Base-by-base conservation (phyloP, 1,284 basidiomycete genomes). In the Austropuccinia psidii region DNA sequence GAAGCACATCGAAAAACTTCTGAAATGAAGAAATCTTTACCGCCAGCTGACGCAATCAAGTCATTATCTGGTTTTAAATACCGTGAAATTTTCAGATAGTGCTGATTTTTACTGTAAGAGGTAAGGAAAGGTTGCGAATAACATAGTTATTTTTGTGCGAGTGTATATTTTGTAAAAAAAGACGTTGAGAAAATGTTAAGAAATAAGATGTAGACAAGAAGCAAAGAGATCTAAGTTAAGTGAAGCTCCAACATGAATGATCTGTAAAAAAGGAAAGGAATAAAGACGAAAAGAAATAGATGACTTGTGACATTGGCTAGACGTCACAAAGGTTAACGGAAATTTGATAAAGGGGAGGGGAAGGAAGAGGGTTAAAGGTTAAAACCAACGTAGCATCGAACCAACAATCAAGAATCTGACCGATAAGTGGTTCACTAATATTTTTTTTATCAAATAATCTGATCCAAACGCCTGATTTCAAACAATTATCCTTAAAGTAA, bases 1-100 rank as follows among this genome's bases (percentile, higher is more conserved):
- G 43, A 47, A 6, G 61, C 61, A 9, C 27, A 64, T 49, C 61
- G 37, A 43, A 64, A 64, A 27, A 64, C 43, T 33, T 64, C 61
- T 17, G 45, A 47, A 6, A 45, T 13, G 19, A 49, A 49, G 19
- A 49, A 33, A 0, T 31, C 19, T 3, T 64, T 41, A 13, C 24
- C 39, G 21, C 41, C 31, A 5, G 41, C 17, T 1, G 61, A 9
- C 19, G 61, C 41, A 11, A 64, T 49, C n/a, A n/a, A n/a, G n/a
- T n/a, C n/a, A 9, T 64, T 45, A 33, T 29, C 29, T n/a, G 61
- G n/a, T 43, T 45, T 64, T 31, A 64, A 33, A 31, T 33, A 64
- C 35, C 43, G 15, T 8, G 61, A 27, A 2, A 64, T 43, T 31
- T 27, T 49, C 1, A 64, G 15, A 45, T 49, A 62, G 19, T 43